Base-by-base conservation (phyloP, 169 alveolate species). In the Plasmodium falciparum region DNA sequence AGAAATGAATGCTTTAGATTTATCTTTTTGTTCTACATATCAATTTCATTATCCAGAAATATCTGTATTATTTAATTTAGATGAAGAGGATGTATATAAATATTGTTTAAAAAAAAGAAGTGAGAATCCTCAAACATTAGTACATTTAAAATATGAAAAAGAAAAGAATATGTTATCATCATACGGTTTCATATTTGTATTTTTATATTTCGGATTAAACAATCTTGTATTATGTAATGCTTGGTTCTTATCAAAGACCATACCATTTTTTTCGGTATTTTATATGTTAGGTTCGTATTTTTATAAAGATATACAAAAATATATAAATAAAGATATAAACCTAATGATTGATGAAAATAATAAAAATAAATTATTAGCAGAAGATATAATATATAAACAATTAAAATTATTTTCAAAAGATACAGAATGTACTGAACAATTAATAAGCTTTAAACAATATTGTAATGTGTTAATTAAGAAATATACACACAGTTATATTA, bases 241-340 rank as follows among this genome's bases (percentile, higher is more conserved):
- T 5, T 95, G 97, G 97, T 95, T 95, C 73, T 92, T 95, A 33
- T 95, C 97, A 2, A 95, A 95, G 74, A 95, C 97, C 2, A 92
- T 95, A 52, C 97, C 97, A 13, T 95, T 95, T 85, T 97, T 97
- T 56, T 95, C 96, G 5, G 97, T 95, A 15, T 95, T 95, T 89
- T 95, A 95, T 91, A 94, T 95, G 97, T 93, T 95, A 71, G 97
- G 96, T 5, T 93, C 97, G 3, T 94, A 95, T 95, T 95, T 94
- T 89, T 96, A 95, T 95, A 93, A 66, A 75, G 95, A 72, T 43
- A 39, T 58, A 1, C 70, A 74, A 80, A 29, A 62, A 59, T 63
- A 20, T 76, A 9, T 71, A 67, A 80, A 80, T 67, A 95, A 95
- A 74, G 97, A 95, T 50, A 96, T 94, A 33, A 94, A 94, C 73